A percentile compares a stretch with the other conserved stretches of the same genome.
phyloP scores from a whole-genome alignment of 345 rosid species.

The Gossypium raimondii region DNA sequence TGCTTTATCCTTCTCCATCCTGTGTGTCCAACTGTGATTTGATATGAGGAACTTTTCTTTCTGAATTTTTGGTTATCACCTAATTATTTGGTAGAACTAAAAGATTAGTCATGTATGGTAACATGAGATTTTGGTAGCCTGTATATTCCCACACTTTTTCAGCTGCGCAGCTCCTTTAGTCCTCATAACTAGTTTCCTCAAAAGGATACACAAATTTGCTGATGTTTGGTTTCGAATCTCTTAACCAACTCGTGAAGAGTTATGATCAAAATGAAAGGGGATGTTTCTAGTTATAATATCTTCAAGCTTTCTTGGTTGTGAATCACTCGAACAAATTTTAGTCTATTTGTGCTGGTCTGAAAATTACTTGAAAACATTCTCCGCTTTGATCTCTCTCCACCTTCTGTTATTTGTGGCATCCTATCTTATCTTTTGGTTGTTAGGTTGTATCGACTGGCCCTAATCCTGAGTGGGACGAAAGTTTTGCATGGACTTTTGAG shows the following conservation, averaged over 20 bases:
- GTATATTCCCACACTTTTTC: neutral
- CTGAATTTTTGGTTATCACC: neutral
- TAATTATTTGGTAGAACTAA: neutral
- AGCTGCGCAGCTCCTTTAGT: neutral
- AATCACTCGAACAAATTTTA: neutral
- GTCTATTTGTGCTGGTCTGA: neutral
- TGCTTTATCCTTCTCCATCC: neutral
- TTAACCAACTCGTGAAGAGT: neutral
- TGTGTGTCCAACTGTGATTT: neutral
- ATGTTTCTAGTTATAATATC: neutral
- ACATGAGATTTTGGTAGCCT: neutral
- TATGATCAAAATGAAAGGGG: neutral
- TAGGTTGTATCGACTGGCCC: constrained; percentile 94
- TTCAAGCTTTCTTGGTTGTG: neutral
- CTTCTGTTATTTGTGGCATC: neutral
- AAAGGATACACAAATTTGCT: neutral
- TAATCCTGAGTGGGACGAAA: constrained; percentile 98
- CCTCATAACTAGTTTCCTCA: neutral
- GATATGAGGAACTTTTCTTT: neutral
- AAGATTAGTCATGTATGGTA: neutral
- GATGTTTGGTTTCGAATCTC: neutral
- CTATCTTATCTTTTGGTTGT: neutral
- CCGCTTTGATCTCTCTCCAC: neutral
- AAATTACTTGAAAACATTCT: neutral
- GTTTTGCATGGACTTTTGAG: constrained; percentile 93